Percentiles rank a stretch among this genome's conserved stretches.
Conservation (phyloP, 1,139 yeast genomes). For the Suhomyces taliae region DNA sequence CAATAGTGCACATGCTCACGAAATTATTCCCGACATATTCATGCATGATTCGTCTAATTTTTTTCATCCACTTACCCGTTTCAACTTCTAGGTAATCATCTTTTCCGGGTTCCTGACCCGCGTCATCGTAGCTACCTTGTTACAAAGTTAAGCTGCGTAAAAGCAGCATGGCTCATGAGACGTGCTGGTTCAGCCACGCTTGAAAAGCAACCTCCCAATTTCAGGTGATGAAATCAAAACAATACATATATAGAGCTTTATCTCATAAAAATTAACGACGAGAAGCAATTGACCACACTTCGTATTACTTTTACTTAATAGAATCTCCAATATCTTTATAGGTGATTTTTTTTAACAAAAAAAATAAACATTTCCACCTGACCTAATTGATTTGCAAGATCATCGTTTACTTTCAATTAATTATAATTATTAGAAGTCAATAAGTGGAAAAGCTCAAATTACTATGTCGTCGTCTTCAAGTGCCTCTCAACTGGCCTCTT, state of each 20-base stretch:
- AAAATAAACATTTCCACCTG: background rate
- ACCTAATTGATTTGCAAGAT: background rate
- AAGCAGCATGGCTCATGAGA: background rate
- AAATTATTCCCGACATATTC: too few relatives aligned
- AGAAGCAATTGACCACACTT: background rate
- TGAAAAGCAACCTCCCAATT: slow-evolving; percentile 5
- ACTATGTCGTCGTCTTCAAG: slow-evolving; percentile 2
- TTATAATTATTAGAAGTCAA: background rate
- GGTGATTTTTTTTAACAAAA: too few relatives aligned
- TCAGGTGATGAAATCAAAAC: slow-evolving; percentile 6
- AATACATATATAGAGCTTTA: background rate
- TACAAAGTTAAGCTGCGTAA: background rate
- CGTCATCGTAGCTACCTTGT: slow-evolving; percentile 4
- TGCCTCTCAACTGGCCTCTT: background rate
- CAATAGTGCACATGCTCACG: too few relatives aligned
- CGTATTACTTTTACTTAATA: too few relatives aligned
- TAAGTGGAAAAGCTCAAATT: background rate
- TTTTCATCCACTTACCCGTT: background rate
- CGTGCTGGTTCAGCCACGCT: slow-evolving; percentile 8
- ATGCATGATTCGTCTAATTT: background rate
- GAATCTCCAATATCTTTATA: too few relatives aligned
- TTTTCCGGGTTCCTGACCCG: slow-evolving; percentile 3
- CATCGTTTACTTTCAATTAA: background rate
- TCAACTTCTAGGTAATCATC: background rate
- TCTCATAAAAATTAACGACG: background rate